These are phyloP conservation scores for Cyclotella sp. DNA, from an alignment of 108 stramenopile genomes.

Conservation along the genomic window DNA sequence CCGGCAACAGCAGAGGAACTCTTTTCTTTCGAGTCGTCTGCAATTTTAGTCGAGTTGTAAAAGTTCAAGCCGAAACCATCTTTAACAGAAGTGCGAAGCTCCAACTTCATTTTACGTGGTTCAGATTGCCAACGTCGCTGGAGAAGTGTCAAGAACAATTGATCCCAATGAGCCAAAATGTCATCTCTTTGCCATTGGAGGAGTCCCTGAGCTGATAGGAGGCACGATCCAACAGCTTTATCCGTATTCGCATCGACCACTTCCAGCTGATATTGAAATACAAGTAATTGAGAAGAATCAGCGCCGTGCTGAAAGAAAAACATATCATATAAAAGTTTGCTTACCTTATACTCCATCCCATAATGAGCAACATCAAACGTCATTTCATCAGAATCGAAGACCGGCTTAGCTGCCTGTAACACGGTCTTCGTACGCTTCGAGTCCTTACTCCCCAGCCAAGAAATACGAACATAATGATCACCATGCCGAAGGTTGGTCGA, in stretches of 20 bases:
- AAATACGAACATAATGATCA: conserved; percentile 85
- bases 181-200: conserved; percentile 82
- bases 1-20: conserved; percentile 38
- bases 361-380: conserved; percentile 70
- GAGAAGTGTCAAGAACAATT: conserved; percentile 40
- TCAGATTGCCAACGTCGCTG: conserved; percentile 52
- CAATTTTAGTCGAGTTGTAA: conserved; percentile 54
- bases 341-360: conserved; percentile 70
- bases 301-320: too few species aligned
- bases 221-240: conserved; percentile 62
- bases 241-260: conserved; percentile 81
- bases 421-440: conserved; percentile 71
- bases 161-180: conserved; percentile 38
- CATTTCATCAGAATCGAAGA: conserved; percentile 75
- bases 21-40: conserved; percentile 32
- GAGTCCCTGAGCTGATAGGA: conserved; percentile 75
- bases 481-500: conserved; percentile 53
- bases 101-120: conserved; percentile 55
- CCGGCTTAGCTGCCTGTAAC: conserved; percentile 68
- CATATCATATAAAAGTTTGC: not conserved
- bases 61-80: conserved; percentile 69
- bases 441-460: conserved; percentile 56
- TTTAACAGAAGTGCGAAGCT: conserved; percentile 69
- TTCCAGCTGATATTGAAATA: conserved; percentile 47
- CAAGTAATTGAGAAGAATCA: not conserved